phyloP scores from a whole-genome alignment of 306 rosid genomes.

The Begonia loranthoides region DNA sequence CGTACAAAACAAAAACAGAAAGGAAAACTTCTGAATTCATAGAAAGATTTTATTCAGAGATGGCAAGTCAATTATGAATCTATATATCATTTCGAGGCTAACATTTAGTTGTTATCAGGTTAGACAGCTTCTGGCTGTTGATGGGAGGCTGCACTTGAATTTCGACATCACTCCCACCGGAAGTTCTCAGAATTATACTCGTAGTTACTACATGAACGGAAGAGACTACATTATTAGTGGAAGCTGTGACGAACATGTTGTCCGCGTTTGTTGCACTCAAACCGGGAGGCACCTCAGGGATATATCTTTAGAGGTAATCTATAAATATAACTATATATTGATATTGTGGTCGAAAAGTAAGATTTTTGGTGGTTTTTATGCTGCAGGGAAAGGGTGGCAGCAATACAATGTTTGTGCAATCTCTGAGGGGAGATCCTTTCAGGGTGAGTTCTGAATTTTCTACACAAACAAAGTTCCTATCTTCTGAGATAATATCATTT shows the following conservation, averaged over 20 bases:
- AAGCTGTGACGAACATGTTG: slow-evolving; percentile 77
- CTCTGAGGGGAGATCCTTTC: slow-evolving; percentile 89
- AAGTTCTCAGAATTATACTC: slow-evolving; percentile 68
- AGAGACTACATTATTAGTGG: slow-evolving; percentile 78
- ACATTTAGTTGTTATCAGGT: slow-evolving; percentile 31
- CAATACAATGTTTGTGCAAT: slow-evolving; percentile 71
- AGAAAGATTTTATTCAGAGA: too few species aligned
- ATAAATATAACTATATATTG: neutral
- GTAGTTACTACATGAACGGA: slow-evolving; percentile 82
- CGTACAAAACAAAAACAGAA: too few species aligned
- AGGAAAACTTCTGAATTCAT: too few species aligned
- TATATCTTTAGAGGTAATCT: slow-evolving; percentile 56
- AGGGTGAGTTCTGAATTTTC: slow-evolving; percentile 34
- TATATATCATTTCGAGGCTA: too few species aligned
- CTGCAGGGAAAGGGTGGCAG: slow-evolving; percentile 58
- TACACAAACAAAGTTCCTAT: neutral
- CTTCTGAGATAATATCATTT: too few species aligned
- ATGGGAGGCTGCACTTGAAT: slow-evolving; percentile 73
- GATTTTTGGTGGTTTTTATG: neutral
- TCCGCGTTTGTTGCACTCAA: slow-evolving; percentile 77
- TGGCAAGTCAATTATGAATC: too few species aligned
- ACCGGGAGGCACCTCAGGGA: slow-evolving; percentile 76
- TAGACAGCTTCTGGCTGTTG: slow-evolving; percentile 63
- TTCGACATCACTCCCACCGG: slow-evolving; percentile 61
- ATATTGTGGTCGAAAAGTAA: neutral